Evolutionary conservation across 2,329 filamentous ascomycete species (phyloP).

Genomic region (Colletotrichum sansevieriae): DNA sequence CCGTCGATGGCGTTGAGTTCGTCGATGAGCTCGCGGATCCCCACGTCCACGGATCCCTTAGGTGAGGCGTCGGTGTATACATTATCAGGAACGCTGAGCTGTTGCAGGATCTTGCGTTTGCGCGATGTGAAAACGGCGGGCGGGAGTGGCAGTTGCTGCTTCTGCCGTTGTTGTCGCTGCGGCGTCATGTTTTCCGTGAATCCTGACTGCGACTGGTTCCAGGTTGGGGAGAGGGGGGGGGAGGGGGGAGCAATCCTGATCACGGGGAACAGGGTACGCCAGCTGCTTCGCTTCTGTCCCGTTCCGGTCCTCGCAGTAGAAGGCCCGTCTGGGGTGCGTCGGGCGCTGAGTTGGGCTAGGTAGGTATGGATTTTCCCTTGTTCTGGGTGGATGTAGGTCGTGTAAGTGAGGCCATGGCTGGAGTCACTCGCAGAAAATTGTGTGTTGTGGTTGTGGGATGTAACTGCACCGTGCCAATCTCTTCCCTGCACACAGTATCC

Average conservation of each 20-base stretch:
- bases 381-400: slow-evolving; percentile 6
- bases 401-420: slow-evolving; percentile 35
- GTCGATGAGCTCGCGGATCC: slow-evolving; percentile 81
- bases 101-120: slow-evolving; percentile 80
- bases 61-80: slow-evolving; percentile 88
- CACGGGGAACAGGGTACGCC: neutral
- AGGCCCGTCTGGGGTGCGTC: slow-evolving; percentile 12
- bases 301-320: neutral
- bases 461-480: slow-evolving; percentile 16
- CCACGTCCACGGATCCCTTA: slow-evolving; percentile 87
- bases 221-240: neutral
- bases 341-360: neutral
- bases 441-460: slow-evolving; percentile 10
- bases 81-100: slow-evolving; percentile 75
- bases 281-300: neutral
- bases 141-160: slow-evolving; percentile 46
- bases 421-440: slow-evolving; percentile 17
- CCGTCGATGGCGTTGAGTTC: slow-evolving; percentile 82
- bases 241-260: neutral
- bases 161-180: neutral
- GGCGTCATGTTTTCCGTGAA: slow-evolving; percentile 26
- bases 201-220: neutral
- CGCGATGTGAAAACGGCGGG: slow-evolving; percentile 64
- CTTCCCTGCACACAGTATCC: neutral
- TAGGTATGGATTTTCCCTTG: neutral